phyloP scores from a whole-genome alignment of 2,329 filamentous ascomycete species.

The Paracoccidioides brasiliensis region DNA sequence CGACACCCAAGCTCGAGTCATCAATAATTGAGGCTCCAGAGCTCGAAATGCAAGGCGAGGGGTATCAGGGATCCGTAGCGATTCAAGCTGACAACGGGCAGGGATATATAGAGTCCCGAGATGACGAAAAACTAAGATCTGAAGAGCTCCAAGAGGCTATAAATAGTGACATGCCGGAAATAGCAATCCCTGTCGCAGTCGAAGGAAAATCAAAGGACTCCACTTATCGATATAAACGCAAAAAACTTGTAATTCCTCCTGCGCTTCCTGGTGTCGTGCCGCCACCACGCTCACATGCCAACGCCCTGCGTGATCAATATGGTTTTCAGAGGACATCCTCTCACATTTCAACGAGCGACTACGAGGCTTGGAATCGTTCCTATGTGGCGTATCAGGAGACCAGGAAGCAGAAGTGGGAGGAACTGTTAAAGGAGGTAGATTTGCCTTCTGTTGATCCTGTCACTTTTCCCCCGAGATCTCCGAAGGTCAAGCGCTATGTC shows the following conservation, averaged over 20 bases:
- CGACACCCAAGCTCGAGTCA: not conserved
- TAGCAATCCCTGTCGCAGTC: conserved; percentile 13
- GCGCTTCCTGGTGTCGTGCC: conserved; percentile 26
- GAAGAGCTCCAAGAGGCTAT: not conserved
- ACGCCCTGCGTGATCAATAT: conserved; percentile 57
- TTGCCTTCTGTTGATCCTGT: conserved; percentile 58
- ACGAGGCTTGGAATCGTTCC: conserved; percentile 64
- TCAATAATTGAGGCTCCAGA: not conserved
- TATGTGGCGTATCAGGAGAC: conserved; percentile 66
- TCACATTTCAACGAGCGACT: conserved; percentile 61
- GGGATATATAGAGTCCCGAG: not conserved
- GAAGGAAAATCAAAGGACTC: not conserved
- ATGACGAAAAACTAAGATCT: not conserved
- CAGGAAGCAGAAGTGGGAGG: conserved; percentile 68
- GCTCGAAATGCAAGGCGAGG: not conserved
- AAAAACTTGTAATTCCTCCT: conserved; percentile 5
- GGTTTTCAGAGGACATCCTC: conserved; percentile 84
- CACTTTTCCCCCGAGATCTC: conserved; percentile 64
- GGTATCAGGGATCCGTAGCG: no score
- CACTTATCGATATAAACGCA: not conserved
- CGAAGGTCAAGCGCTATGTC: conserved; percentile 79
- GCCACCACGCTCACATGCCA: conserved; percentile 22
- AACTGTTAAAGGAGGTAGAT: conserved; percentile 62
- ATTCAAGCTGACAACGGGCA: not conserved
- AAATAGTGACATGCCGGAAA: not conserved